These are phyloP conservation scores for Salvia rosmarinus DNA, from an alignment of 257 asterid species.

Conservation along the genomic window DNA sequence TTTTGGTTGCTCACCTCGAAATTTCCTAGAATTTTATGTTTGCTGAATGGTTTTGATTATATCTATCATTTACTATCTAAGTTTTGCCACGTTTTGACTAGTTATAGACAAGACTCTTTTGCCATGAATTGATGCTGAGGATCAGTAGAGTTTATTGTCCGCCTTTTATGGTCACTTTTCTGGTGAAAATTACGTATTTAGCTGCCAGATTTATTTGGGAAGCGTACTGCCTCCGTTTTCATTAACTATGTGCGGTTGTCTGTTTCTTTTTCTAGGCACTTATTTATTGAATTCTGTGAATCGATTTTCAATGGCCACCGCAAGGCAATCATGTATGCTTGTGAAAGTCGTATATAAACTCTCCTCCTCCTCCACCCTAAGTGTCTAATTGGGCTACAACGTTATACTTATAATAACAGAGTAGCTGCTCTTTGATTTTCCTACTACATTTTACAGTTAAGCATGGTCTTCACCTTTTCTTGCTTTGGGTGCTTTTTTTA, in stretches of 20 bases:
- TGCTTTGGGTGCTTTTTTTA: background rate
- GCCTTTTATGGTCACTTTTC: background rate
- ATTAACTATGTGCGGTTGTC: background rate
- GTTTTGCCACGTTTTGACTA: slow-evolving; percentile 15
- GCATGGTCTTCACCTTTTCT: slow-evolving; percentile 3
- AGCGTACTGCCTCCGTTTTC: background rate
- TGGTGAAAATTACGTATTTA: background rate
- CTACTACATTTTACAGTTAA: background rate
- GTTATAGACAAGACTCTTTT: slow-evolving; percentile 22
- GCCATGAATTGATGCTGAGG: slow-evolving; percentile 30
- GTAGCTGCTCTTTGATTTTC: background rate
- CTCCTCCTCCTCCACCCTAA: background rate
- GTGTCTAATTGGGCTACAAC: background rate
- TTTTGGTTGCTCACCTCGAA: slow-evolving; percentile 12
- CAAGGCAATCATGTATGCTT: background rate
- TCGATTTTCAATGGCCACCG: background rate
- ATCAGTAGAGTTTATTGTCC: slow-evolving; percentile 20
- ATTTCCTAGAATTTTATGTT: slow-evolving; percentile 12
- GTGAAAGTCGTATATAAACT: background rate
- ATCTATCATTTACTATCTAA: slow-evolving; percentile 6
- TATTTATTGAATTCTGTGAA: background rate
- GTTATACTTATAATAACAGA: background rate
- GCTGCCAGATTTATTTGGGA: background rate
- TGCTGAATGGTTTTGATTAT: slow-evolving; percentile 20
- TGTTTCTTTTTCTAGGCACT: background rate